Conservation (phyloP, 2,329 filamentous ascomycete genomes). For the Neoscytalidium dimidiatum region DNA sequence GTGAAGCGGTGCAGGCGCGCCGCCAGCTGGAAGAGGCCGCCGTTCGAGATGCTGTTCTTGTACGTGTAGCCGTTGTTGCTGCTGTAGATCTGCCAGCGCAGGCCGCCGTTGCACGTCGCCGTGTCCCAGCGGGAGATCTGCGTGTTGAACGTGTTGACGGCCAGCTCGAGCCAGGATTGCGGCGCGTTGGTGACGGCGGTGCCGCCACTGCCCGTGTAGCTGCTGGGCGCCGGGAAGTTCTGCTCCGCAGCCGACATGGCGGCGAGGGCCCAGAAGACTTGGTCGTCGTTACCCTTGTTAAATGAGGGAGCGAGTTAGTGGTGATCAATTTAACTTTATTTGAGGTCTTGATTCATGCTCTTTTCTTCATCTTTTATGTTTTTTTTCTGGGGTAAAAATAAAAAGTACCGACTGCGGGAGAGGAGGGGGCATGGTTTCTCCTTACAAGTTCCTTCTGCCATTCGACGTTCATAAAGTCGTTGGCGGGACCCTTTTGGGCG, state of each 20-base stretch:
- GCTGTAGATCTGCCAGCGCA: conserved; percentile 84
- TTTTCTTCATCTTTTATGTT: background rate
- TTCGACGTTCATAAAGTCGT: conserved; percentile 66
- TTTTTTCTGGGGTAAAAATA: background rate
- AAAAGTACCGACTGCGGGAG: background rate
- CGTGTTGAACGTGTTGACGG: conserved; percentile 78
- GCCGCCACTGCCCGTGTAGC: too few relatives aligned
- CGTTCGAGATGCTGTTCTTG: conserved; percentile 62
- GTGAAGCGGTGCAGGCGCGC: conserved; percentile 77
- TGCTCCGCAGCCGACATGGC: conserved; percentile 60
- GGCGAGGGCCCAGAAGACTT: conserved; percentile 60
- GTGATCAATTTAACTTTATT: background rate
- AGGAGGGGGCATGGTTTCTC: conserved; percentile 49
- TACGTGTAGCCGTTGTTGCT: conserved; percentile 70
- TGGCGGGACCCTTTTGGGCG: conserved; percentile 70
- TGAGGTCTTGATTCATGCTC: background rate
- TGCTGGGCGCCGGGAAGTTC: conserved; percentile 48
- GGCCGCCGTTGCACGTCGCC: conserved; percentile 67
- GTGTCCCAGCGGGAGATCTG: conserved; percentile 72
- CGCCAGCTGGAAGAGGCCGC: conserved; percentile 59
- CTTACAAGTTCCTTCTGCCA: conserved; percentile 29
- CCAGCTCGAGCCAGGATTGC: conserved; percentile 76
- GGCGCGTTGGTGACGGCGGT: conserved; percentile 19
- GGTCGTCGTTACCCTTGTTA: conserved; percentile 61
- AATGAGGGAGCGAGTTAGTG: background rate